Evolutionary conservation across 305 asterid species (phyloP), one percentile per base, ranked within the genome.

Genomic region (Fraxinus baroniana): DNA sequence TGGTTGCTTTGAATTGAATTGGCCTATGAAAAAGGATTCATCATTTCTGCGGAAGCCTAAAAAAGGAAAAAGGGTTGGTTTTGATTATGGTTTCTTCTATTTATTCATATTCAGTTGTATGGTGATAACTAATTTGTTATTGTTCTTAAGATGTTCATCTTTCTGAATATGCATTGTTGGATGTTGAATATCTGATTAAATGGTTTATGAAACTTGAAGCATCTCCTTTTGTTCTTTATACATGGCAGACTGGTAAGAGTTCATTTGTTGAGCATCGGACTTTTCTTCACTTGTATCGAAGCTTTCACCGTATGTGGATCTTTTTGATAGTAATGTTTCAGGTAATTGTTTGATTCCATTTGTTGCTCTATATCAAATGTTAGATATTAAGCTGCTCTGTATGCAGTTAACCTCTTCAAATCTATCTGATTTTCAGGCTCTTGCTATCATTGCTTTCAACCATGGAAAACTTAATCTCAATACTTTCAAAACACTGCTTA

Each of bases 261-360:
- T 89, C 98, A 80, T 96, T 94, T 86, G 99, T 96, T 83, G 99
- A 96, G 89, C 99, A 96, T 89, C 94, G 99, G 66, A 94, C 99
- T 62, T 96, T 91, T 84, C 93, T 96, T 82, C 99, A 96, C 87
- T 86, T 96, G 83, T 96, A 93, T 87, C 93, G 97, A 84, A 94
- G 99, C 89, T 96, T 96, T 85, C 99, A 96, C 89, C 99, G 99
- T 78, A 24, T 96, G 93, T 96, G 99, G 99, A 93, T 96, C 80
- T 96, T 96, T 87, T 89, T 96, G 90, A 80, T 78, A 73, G 85
- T 92, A 82, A 96, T 96, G 99, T 96, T 96, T 90, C 99, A 96
- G 99, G 99, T 93, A 82, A 80, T 82, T 62, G 81, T 81, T 75
- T 4, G 80, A 12, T 79, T 79, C n/a, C 74, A 49, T 60, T 57